phyloP scores from a whole-genome alignment of 345 rosid species.

The Salix koriyanagi region DNA sequence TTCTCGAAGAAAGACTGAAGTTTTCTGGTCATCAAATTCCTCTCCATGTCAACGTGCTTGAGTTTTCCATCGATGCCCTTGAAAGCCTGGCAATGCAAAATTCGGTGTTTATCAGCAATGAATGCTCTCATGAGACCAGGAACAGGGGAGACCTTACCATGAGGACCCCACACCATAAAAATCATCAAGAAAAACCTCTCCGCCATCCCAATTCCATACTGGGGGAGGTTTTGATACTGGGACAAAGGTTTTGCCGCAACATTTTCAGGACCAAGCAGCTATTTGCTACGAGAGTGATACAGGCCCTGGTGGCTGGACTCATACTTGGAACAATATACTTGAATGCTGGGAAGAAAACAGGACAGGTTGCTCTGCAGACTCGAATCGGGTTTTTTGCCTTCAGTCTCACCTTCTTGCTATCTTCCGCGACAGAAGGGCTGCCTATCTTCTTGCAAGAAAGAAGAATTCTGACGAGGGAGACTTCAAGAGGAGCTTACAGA shows the following conservation, averaged over 20 bases:
- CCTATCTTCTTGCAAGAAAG: constrained; percentile 85
- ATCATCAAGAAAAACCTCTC: constrained; percentile 30
- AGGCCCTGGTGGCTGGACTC: constrained; percentile 64
- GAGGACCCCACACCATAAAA: constrained; percentile 17
- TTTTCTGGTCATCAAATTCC: constrained; percentile 39
- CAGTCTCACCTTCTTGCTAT: constrained; percentile 74
- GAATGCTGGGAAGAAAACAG: constrained; percentile 50
- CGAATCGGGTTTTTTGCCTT: constrained; percentile 80
- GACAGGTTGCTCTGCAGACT: constrained; percentile 44
- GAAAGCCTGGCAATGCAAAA: not conserved
- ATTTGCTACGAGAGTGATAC: constrained; percentile 64
- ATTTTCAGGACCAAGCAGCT: constrained; percentile 79
- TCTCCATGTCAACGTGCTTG: constrained; percentile 1
- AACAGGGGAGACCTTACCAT: constrained; percentile 6
- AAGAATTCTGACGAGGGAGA: constrained; percentile 70
- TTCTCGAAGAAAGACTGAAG: constrained; percentile 54
- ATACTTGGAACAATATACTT: constrained; percentile 73
- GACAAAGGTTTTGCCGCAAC: constrained; percentile 73
- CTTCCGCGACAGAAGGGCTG: constrained; percentile 86
- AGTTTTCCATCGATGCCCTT: not conserved
- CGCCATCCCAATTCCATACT: constrained; percentile 43
- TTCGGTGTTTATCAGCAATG: constrained; percentile 14
- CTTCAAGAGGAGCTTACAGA: constrained; percentile 75
- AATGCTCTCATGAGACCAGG: not conserved
- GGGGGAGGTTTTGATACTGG: constrained; percentile 60